phyloP scores from a whole-genome alignment of 2,329 filamentous ascomycete genomes.

The Xylaria hypoxylon region DNA sequence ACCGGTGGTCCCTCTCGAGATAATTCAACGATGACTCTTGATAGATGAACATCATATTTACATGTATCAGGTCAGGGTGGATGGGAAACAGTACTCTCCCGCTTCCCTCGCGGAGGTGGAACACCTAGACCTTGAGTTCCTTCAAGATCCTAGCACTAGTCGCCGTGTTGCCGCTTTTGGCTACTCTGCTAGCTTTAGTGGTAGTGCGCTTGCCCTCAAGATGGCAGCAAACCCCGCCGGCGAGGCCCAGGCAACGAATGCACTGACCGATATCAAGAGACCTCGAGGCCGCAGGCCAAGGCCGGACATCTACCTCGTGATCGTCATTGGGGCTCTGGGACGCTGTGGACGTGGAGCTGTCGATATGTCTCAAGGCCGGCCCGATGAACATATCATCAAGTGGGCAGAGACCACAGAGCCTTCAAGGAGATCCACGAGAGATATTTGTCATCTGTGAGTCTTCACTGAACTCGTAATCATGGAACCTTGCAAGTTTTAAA shows the following conservation, averaged over 20 bases:
- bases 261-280: conserved; percentile 80
- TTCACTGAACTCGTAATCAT: not conserved
- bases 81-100: conserved; percentile 82
- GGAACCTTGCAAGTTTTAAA: not conserved
- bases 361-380: conserved; percentile 81
- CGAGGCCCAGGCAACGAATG: conserved; percentile 77
- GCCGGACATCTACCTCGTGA: conserved; percentile 75
- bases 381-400: conserved; percentile 72
- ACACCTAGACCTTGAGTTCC: conserved; percentile 87
- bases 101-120: conserved; percentile 81
- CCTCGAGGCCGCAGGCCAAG: conserved; percentile 72
- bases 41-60: conserved; percentile 21
- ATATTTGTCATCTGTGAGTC: conserved; percentile 80
- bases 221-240: conserved; percentile 78
- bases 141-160: conserved; percentile 75
- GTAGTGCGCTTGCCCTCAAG: conserved; percentile 79
- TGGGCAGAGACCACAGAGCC: conserved; percentile 79
- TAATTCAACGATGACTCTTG: not conserved
- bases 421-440: conserved; percentile 81
- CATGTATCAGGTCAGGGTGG: conserved; percentile 66
- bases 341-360: conserved; percentile 88
- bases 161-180: conserved; percentile 79
- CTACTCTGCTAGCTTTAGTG: conserved; percentile 81
- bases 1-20: not conserved
- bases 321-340: conserved; percentile 87